These are phyloP conservation scores for Xylaria nigripes DNA, from an alignment of 495 filamentous ascomycete genomes.

Conservation along the genomic window DNA sequence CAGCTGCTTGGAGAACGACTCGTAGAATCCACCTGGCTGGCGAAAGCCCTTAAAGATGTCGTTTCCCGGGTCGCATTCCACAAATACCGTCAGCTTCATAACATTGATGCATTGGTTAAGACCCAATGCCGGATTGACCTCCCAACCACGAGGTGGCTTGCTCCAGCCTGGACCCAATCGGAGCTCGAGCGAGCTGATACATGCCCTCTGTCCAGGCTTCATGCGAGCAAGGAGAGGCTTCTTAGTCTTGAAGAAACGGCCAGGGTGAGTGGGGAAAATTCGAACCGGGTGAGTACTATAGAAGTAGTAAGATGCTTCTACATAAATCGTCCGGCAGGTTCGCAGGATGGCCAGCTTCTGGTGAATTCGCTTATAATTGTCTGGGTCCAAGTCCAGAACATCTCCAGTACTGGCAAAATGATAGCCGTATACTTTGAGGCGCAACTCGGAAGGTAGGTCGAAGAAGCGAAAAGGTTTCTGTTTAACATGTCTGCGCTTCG, in stretches of 20 bases:
- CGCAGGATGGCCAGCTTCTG: slow-evolving; percentile 53
- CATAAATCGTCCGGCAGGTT: slow-evolving; percentile 54
- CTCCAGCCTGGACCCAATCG: slow-evolving; percentile 77
- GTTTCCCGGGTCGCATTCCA: slow-evolving; percentile 71
- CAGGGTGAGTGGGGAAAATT: slow-evolving; percentile 65
- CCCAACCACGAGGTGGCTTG: slow-evolving; percentile 64
- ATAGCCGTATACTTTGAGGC: slow-evolving; percentile 58
- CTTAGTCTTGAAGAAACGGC: slow-evolving; percentile 55
- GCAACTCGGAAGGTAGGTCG: slow-evolving; percentile 68
- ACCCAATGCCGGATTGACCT: slow-evolving; percentile 56
- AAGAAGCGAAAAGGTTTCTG: slow-evolving; percentile 60
- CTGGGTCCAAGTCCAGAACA: slow-evolving; percentile 63
- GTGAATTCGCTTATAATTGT: slow-evolving; percentile 52
- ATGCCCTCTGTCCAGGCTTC: slow-evolving; percentile 54
- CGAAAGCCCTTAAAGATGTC: slow-evolving; percentile 67
- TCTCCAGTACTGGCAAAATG: slow-evolving; percentile 45
- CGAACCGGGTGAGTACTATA: slow-evolving; percentile 70
- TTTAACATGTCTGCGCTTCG: slow-evolving; percentile 18
- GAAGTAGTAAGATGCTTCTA: slow-evolving; percentile 65
- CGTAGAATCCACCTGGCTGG: slow-evolving; percentile 61
- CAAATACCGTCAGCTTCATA: slow-evolving; percentile 61
- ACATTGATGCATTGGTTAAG: slow-evolving; percentile 55
- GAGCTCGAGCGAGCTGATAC: slow-evolving; percentile 62
- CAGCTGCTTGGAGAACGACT: slow-evolving; percentile 56
- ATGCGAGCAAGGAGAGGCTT: slow-evolving; percentile 58